Evolutionary conservation across 2,329 filamentous ascomycete genomes (phyloP), one percentile per base, ranked within the genome.

Genomic region (Periconia sp.): DNA sequence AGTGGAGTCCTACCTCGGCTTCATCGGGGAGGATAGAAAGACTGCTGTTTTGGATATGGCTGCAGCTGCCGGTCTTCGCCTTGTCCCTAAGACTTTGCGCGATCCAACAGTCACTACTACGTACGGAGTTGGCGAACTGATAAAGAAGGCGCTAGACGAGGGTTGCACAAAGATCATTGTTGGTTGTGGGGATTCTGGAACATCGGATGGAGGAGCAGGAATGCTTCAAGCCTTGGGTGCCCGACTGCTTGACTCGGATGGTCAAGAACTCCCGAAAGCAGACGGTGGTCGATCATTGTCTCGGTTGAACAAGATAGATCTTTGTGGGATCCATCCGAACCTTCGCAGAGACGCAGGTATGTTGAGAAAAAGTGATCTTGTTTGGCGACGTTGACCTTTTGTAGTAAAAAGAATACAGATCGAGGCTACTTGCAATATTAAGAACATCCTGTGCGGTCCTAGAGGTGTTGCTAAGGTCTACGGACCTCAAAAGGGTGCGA

Each of bases 161-260:
- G 77, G 77, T 1, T 74, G 69, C 7, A 63, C 63, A 7, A 70
- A 70, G 6, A 75, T 81, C 33, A 64, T 81, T 6, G 59, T 81
- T 16, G 78, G 78, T 1, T 80, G 78, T 50, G 78, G 78, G 24
- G 78, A 81, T 53, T 80, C 78, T 3, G 78, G 77, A 4, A 80
- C 77, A 4, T 78, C 76, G 25, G 78, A 80, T 45, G 78, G 76
- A 5, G 78, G 78, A 11, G 73, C 74, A 0, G 78, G 78, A 11
- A 79, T 81, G 77, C 72, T 78, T 7, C 78, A 81, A 48, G 78
- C 78, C 2, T 69, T 81, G 5, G 78, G 78, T 4, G 77, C 68
- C 3, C 66, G 67, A 2, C 65, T 80, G 12, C 46, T 76, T 10
- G 72, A 76, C 43, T 35, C 36, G 3, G 47, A 71, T 17, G 74